phyloP scores from a whole-genome alignment of 2,329 filamentous ascomycete species.

The Arthrinium puccinioides region DNA sequence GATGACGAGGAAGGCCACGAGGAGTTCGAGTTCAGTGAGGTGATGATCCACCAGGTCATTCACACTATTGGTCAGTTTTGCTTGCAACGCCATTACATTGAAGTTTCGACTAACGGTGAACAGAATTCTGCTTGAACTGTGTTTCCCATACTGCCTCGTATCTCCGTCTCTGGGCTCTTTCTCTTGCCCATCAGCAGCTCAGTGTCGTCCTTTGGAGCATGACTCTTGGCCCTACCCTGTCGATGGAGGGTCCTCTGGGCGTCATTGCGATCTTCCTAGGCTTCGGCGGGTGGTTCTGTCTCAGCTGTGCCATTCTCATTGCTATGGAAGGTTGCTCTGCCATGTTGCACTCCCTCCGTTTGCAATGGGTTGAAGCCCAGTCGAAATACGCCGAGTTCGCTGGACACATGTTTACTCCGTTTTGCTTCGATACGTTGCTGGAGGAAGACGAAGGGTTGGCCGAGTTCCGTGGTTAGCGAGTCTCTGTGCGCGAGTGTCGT shows the following conservation, averaged over 20 bases:
- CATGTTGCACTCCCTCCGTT: slow-evolving; percentile 71
- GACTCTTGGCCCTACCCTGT: slow-evolving; percentile 77
- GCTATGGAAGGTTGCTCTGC: slow-evolving; percentile 79
- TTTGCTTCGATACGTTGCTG: slow-evolving; percentile 66
- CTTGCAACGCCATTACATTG: not conserved
- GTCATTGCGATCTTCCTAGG: slow-evolving; percentile 74
- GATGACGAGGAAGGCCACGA: slow-evolving; percentile 80
- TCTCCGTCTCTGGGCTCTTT: slow-evolving; percentile 95
- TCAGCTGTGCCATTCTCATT: slow-evolving; percentile 69
- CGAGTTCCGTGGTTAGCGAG: slow-evolving; percentile 26
- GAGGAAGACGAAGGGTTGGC: slow-evolving; percentile 55
- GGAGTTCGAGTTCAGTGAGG: slow-evolving; percentile 94
- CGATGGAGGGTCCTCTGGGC: slow-evolving; percentile 56
- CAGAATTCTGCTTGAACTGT: slow-evolving; percentile 98
- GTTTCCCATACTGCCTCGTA: slow-evolving; percentile 98
- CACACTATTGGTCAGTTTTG: slow-evolving; percentile 81
- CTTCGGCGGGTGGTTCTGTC: slow-evolving; percentile 85
- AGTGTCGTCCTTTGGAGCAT: slow-evolving; percentile 94
- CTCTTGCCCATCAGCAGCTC: slow-evolving; percentile 94
- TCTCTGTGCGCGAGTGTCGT: not conserved
- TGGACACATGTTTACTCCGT: slow-evolving; percentile 68
- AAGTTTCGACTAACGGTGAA: too few relatives aligned
- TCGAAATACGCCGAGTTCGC: slow-evolving; percentile 80
- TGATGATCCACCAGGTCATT: slow-evolving; percentile 99
- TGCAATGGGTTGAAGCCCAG: slow-evolving; percentile 83